phyloP scores from a whole-genome alignment of 805 yeast genomes.

The Tetrapisispora phaffii region DNA sequence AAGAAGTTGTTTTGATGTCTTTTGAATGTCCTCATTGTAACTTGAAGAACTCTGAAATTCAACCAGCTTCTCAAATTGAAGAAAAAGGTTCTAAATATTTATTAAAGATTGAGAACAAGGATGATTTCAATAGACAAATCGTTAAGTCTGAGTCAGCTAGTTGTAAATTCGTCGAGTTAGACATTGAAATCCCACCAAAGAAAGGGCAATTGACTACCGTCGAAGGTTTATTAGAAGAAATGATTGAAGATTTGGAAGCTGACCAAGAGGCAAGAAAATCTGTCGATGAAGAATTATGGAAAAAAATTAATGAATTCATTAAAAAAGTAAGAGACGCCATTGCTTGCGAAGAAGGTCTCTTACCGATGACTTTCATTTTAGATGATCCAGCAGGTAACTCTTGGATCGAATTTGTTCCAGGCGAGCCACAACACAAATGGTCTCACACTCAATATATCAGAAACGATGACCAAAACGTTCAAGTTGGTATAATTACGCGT shows the following conservation, averaged over 20 bases:
- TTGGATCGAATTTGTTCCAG: slow-evolving; percentile 85
- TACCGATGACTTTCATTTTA: slow-evolving; percentile 68
- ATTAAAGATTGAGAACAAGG: slow-evolving; percentile 53
- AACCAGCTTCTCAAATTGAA: slow-evolving; percentile 89
- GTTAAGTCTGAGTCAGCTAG: slow-evolving; percentile 83
- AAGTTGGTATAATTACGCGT: slow-evolving; percentile 64
- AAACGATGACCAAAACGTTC: slow-evolving; percentile 79
- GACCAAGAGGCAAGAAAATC: slow-evolving; percentile 77
- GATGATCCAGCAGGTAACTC: slow-evolving; percentile 98
- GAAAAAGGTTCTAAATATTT: slow-evolving; percentile 74
- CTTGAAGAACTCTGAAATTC: slow-evolving; percentile 82
- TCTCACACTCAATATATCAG: slow-evolving; percentile 71
- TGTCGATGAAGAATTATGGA: slow-evolving; percentile 63
- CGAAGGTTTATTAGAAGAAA: slow-evolving; percentile 80
- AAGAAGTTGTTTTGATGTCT: slow-evolving; percentile 88
- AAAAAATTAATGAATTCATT: slow-evolving; percentile 65
- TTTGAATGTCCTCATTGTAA: slow-evolving; percentile 95
- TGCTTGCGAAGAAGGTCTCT: slow-evolving; percentile 53
- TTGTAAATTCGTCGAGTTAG: slow-evolving; percentile 72
- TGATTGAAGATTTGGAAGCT: slow-evolving; percentile 65
- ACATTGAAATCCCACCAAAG: slow-evolving; percentile 90
- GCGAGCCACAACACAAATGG: slow-evolving; percentile 86
- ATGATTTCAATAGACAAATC: slow-evolving; percentile 81
- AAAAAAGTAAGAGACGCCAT: slow-evolving; percentile 48
- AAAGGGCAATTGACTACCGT: slow-evolving; percentile 87